phyloP scores from a whole-genome alignment of 2,329 filamentous ascomycete species.

The Gnomoniopsis smithogilvyi region DNA sequence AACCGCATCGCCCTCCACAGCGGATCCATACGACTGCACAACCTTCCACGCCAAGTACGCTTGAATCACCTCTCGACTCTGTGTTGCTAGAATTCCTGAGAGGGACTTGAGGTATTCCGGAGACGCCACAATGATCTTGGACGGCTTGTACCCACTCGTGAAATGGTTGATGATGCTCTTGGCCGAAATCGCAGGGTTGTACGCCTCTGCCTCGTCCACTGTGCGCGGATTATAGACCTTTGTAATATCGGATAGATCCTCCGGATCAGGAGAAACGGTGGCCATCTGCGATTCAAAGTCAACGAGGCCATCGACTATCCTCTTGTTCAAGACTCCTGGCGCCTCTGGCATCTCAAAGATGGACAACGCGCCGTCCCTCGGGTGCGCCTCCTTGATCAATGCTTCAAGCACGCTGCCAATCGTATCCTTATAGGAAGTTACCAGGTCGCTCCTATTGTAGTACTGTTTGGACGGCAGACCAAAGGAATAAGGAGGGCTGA shows the following conservation, averaged over 20 bases:
- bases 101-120: slow-evolving; percentile 59
- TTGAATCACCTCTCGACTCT: slow-evolving; percentile 52
- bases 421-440: slow-evolving; percentile 47
- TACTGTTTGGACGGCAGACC: slow-evolving; percentile 62
- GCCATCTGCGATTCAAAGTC: slow-evolving; percentile 21
- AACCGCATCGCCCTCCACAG: slow-evolving; percentile 57
- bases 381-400: slow-evolving; percentile 5
- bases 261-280: slow-evolving; percentile 17
- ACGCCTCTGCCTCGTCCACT: slow-evolving; percentile 13
- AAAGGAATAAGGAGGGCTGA: slow-evolving; percentile 45
- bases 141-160: slow-evolving; percentile 8
- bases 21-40: slow-evolving; percentile 56
- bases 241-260: slow-evolving; percentile 19
- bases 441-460: slow-evolving; percentile 52
- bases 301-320: slow-evolving; percentile 26
- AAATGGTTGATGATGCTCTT: slow-evolving; percentile 18
- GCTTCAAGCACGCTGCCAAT: slow-evolving; percentile 36
- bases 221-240: slow-evolving; percentile 18
- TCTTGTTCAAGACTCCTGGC: slow-evolving; percentile 21
- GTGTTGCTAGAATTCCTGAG: slow-evolving; percentile 46
- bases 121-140: slow-evolving; percentile 14
- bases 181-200: slow-evolving; percentile 17
- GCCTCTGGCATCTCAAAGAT: slow-evolving; percentile 25
- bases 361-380: background rate
- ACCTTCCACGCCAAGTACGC: slow-evolving; percentile 66